Conservation (phyloP, 2,329 filamentous ascomycete genomes). For the Periconia macrospinosa region DNA sequence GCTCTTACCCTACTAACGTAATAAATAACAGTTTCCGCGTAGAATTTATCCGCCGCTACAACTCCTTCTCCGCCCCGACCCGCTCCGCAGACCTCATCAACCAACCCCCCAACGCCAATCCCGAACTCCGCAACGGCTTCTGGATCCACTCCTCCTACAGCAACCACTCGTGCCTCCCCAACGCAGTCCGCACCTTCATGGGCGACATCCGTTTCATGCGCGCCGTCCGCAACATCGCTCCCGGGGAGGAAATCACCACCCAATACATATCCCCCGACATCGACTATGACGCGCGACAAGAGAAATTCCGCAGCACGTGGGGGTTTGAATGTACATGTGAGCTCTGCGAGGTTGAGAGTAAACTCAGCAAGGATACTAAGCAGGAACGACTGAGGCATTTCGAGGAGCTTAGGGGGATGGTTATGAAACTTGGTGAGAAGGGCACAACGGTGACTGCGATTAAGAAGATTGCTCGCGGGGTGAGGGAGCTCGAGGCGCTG, state of each 20-base stretch:
- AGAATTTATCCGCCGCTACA: slow-evolving; percentile 47
- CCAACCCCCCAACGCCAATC: slow-evolving; percentile 12
- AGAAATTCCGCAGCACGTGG: slow-evolving; percentile 20
- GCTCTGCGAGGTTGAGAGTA: slow-evolving; percentile 18
- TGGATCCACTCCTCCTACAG: slow-evolving; percentile 47
- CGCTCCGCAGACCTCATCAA: slow-evolving; percentile 19
- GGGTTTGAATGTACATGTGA: slow-evolving; percentile 24
- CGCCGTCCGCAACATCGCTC: slow-evolving; percentile 38
- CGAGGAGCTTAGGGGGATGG: slow-evolving; percentile 20
- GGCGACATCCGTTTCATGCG: slow-evolving; percentile 45
- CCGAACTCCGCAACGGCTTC: slow-evolving; percentile 35
- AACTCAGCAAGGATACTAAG: slow-evolving; percentile 2
- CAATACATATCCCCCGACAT: slow-evolving; percentile 26
- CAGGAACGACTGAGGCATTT: slow-evolving; percentile 15
- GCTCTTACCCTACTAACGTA: background rate
- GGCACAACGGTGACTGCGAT: slow-evolving; percentile 19
- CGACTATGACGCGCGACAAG: slow-evolving; percentile 17
- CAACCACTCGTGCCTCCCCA: slow-evolving; percentile 49
- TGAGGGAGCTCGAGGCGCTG: slow-evolving; percentile 19
- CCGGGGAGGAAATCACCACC: slow-evolving; percentile 24
- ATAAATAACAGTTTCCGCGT: slow-evolving; percentile 44
- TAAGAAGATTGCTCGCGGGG: slow-evolving; percentile 22
- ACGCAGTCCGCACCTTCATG: slow-evolving; percentile 41
- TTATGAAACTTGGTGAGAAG: slow-evolving; percentile 16
- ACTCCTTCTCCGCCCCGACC: slow-evolving; percentile 47